Base-by-base conservation (phyloP, 1,284 basidiomycete species). In the Leccinum pallidistipes region DNA sequence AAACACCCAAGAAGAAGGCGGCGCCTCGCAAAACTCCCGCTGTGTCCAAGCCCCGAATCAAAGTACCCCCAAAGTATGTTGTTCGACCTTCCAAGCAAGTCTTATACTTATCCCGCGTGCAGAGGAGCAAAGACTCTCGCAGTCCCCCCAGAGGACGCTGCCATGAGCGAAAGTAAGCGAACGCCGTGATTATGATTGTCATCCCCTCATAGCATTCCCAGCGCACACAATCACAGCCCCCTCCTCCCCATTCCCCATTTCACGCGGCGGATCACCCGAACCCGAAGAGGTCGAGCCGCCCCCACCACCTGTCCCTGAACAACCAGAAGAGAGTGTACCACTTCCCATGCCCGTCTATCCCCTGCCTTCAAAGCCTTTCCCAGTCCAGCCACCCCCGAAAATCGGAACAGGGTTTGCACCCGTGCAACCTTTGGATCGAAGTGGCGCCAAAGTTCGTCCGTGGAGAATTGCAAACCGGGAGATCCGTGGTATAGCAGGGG, bases 401-500 rank as follows among this genome's bases (percentile, higher is more conserved):
- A 85, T 91, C 10, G 77, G 79, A n/a, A 81, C 87, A 7, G 88
- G 89, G 8, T 87, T 88, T 65, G 87, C 90, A 14, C 85, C 87
- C 0, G 71, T 80, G 16, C 73, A 87, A 38, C 81, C 87, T 50
- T 78, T 92, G 31, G 90, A 92, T 70, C 85, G 83, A 67, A 82
- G 78, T 32, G 78, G 79, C 10, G 82, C 80, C 47, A 83, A 84
- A 65, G 83, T 84, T 14, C 83, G 90, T 49, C 84, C 82, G 61
- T 92, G 90, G 90, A 82, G 88, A 53, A 71, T 81, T 49, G 90
- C 88, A 5, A 81, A 87, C 61, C 83, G 90, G 55, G 90, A 92
- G 72, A 84, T 92, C 54, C 80, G 88, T 49, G 90, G 90, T 9
- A 90, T 92, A 58, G 90, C 86, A 34, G 90, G 90, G 12, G 90